Percentiles rank a stretch among this genome's conserved stretches.
Conservation (phyloP, 2,329 filamentous ascomycete species). For the Penicillium sp. region DNA sequence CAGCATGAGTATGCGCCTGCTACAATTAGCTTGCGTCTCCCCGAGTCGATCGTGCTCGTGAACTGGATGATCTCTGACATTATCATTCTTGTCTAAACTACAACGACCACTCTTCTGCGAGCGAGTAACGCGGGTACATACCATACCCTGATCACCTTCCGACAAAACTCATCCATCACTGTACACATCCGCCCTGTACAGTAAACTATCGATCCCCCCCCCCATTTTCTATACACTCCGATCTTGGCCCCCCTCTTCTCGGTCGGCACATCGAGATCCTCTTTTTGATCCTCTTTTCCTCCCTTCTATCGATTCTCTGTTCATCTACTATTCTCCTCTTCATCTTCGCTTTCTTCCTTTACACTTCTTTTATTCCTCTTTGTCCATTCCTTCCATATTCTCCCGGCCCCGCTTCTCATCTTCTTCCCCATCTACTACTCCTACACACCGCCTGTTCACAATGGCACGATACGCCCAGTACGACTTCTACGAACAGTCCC, state of each 20-base stretch:
- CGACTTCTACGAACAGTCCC: conserved; percentile 48
- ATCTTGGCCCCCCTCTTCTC: not conserved
- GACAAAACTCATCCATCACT: not conserved
- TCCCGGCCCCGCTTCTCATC: not conserved
- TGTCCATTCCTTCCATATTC: not conserved
- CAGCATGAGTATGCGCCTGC: conserved; percentile 8
- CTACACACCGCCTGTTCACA: conserved; percentile 30
- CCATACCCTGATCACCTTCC: not conserved
- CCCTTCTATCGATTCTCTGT: conserved; percentile 2
- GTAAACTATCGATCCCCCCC: not conserved
- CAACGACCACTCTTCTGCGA: not conserved
- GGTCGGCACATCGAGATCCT: conserved; percentile 2
- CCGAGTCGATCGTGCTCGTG: not conserved
- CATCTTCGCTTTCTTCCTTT: not conserved
- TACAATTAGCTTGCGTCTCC: conserved; percentile 5
- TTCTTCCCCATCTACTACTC: conserved; percentile 1
- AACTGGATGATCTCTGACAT: not conserved
- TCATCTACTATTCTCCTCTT: not conserved
- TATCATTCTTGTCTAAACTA: not conserved
- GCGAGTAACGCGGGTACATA: not conserved
- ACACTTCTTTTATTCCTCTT: not conserved
- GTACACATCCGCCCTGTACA: not conserved
- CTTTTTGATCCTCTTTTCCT: not conserved
- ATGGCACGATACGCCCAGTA: conserved; percentile 51
- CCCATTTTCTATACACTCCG: not conserved